Base-by-base conservation (phyloP, 345 rosid species). In the Stellera chamaejasme region DNA sequence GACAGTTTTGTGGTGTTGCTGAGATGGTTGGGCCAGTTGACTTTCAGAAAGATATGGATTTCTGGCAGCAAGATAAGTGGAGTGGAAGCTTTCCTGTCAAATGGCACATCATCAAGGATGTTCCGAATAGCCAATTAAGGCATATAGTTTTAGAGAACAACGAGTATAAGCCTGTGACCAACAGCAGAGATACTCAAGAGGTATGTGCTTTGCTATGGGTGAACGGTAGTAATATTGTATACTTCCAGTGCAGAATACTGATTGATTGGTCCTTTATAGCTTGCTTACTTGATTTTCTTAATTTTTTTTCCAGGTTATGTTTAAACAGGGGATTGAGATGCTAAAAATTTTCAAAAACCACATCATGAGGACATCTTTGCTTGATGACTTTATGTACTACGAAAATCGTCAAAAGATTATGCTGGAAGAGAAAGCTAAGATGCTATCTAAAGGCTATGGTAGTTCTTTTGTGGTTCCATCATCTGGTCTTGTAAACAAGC, bases 21-120 rank as follows among this genome's bases (percentile, higher is more conserved):
- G 97, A 93, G 83, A 93, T 93, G 99, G 67, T 75, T 51, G 96
- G 94, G 52, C 84, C 94, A 3, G 96, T 89, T 69, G 86, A 91
- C 66, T 83, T 84, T 45, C 73, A 67, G 27, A 81, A 67, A 65
- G 94, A 87, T 62, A 84, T 93, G 96, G 94, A 89, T 64, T 93
- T 89, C 74, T 93, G 99, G 99, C 99, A 87, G 79, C 99, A 93
- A 73, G 96, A 93, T 66, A 93, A 93, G 73, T 93, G 97, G 99
- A 87, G 83, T 45, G 99, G 99, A 48, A 84, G 96, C 75, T 89
- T 93, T 66, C 78, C 83, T 61, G 94, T 93, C 43, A 93, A 84
- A 77, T 89, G 99, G 99, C 97, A 89, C 62, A 66, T 93, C 39
- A 80, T 93, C 45, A 93, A 89, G 73, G 96, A 93, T 70, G 78